These are phyloP conservation scores for Ogataea neopini DNA, from an alignment of 805 yeast genomes.

Conservation along the genomic window DNA sequence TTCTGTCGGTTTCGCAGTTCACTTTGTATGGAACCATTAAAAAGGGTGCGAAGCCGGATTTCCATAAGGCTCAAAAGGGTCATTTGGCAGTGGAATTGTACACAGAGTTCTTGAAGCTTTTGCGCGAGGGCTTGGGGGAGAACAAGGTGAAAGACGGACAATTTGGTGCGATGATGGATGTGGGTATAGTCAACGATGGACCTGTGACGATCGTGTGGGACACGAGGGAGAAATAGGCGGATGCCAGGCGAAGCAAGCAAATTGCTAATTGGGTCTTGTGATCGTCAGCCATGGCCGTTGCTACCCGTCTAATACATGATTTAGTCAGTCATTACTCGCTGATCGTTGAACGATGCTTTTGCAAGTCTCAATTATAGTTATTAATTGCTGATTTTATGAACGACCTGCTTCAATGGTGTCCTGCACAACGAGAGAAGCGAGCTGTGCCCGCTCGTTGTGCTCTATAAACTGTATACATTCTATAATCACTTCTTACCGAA, in stretches of 20 bases:
- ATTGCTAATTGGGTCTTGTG: no score
- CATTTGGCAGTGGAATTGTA: constrained; percentile 51
- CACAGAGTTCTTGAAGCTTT: constrained; percentile 48
- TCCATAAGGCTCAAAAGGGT: constrained; percentile 90
- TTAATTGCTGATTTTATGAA: no score
- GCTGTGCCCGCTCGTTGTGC: no score
- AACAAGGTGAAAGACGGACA: constrained; percentile 80
- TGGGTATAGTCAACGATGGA: constrained; percentile 83
- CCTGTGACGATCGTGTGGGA: constrained; percentile 89
- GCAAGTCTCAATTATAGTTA: no score
- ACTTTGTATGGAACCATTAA: constrained; percentile 82
- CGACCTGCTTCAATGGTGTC: no score
- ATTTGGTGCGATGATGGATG: constrained; percentile 98
- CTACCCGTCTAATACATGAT: no score
- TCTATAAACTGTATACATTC: neutral
- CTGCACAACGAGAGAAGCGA: no score
- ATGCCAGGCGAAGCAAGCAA: no score
- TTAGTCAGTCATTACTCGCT: no score
- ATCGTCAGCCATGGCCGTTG: no score
- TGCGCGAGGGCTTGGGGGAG: constrained; percentile 55
- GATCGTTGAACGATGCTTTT: no score
- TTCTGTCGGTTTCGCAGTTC: constrained; percentile 89
- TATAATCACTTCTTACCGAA: constrained; percentile 19
- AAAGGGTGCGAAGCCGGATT: constrained; percentile 94
- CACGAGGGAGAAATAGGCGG: constrained; percentile 45